phyloP scores from a whole-genome alignment of 306 rosid species.

The Morella rubra region DNA sequence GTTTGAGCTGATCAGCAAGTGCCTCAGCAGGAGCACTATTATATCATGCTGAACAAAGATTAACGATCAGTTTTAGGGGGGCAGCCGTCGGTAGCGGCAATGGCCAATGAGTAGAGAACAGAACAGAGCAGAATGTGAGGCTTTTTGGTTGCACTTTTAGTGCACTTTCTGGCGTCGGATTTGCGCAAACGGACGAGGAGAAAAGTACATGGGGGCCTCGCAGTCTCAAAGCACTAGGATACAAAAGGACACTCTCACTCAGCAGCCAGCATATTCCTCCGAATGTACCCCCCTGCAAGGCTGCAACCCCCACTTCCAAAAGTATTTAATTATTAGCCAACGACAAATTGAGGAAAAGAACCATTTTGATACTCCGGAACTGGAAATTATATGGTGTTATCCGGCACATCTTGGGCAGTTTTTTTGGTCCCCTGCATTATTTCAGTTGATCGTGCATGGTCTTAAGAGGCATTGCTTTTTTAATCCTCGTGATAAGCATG shows the following conservation, averaged over 20 bases:
- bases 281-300: conserved; percentile 45
- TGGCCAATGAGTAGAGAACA: not conserved
- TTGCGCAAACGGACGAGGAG: not conserved
- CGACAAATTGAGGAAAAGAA: not conserved
- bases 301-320: not conserved
- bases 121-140: not conserved
- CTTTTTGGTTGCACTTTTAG: conserved; percentile 26
- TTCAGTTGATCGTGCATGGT: no score
- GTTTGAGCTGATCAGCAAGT: no score
- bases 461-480: no score
- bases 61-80: no score
- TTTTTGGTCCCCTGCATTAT: no score
- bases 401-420: not conserved
- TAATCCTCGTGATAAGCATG: no score
- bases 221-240: conserved; percentile 18
- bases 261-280: conserved; percentile 58
- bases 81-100: no score
- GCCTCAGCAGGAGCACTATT: no score
- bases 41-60: no score
- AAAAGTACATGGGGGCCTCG: conserved; percentile 68
- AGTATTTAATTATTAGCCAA: not conserved
- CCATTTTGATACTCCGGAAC: not conserved
- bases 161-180: conserved; percentile 36
- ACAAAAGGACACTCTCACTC: conserved; percentile 12
- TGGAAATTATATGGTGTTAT: not conserved